Base-by-base conservation (phyloP, 495 filamentous ascomycete species). In the Hypomontagnella monticulosa region DNA sequence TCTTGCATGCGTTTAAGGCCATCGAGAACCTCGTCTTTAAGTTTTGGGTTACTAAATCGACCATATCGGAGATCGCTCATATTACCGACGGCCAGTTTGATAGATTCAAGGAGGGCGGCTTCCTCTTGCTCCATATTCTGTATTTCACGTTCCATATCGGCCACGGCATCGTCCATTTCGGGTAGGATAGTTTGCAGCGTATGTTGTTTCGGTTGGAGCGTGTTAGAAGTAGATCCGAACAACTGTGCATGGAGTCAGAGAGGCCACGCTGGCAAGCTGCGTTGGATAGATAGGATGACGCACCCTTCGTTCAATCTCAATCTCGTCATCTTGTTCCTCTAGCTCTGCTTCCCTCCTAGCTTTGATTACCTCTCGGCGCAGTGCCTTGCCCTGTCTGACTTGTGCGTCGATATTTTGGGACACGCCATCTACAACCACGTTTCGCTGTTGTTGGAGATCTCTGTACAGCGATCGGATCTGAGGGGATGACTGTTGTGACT, bases 1-100 rank as follows among this genome's bases (percentile, higher is more conserved):
- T 84, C 80, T 66, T 91, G 84, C 16, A 93, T 77, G 62, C 84
- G 81, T 48, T 78, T 69, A 18, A 93, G 75, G 43, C 90, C 89
- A 18, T 86, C 80, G 30, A 88, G 77, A 41, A 91, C 78, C 55
- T 91, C 85, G 14, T 85, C 83, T 19, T 81, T 77, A 3, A 85
- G 77, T 20, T 85, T 80, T 32, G 80, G 75, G 59, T 88, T 90
- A 58, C 83, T 80, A 62, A 93, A 82, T 52, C 87, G 89, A 34
- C 92, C 91, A 69, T 94, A 95, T 42, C 91, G 88, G 23, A 96
- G 82, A 71, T 95, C 92, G 71, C 91, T 94, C 78, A 96, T 74
- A 43, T 86, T 85, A 23, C 88, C 88, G 32, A 93, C 84, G 0
- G 83, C 88, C 32, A 81, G 78, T 57, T 82, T 81, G 42, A 93